Evolutionary conservation across 331 rosid species (phyloP), one percentile per base, ranked within the genome.

Genomic region (Quercus tomentella): DNA sequence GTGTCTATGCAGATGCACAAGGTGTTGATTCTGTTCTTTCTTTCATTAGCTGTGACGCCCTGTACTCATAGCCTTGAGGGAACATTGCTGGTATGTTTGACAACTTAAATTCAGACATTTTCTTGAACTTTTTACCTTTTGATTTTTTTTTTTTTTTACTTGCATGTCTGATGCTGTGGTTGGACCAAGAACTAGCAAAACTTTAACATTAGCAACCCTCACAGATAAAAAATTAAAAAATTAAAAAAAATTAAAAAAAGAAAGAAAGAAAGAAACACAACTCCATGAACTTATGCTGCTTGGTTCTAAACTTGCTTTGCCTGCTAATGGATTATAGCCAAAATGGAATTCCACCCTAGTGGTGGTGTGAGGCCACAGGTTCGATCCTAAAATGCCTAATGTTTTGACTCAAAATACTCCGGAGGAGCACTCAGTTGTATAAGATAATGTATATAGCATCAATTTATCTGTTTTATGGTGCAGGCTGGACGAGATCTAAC

Each of bases 401-500:
- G 4, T 66, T 33, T 12, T 35, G 56, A 67, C 63, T 35, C 11
- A 62, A 20, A 26, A 26, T 55, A 25, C 51, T 72, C 20, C 1
- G 7, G 60, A 28, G 45, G 20, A 25, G 28, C 71, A 43, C 54
- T 60, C 67, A 20, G n/a, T 49, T 63, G n/a, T 61, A 25, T 62
- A 49, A 28, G 12, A 43, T 4, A 23, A 56, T 26, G 60, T 74
- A 80, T 82, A 20, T 25, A 35, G 26, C 17, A 15, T 28, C 12
- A 56, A 9, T n/a, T 11, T 55, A 8, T 22, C 56, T 58, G 45
- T 25, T 70, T 43, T 21, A 22, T 74, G 62, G 71, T 70, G 75
- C 86, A 87, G 91, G 93, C 94, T 60, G 88, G 90, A 33, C 84
- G 94, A 56, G 94, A 90, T 71, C 86, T 90, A 21, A 84, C 65